A percentile compares a stretch with the other conserved stretches of the same genome.
These are phyloP conservation scores for Saccharomyces hybrid DNA, from an alignment of 1,139 yeast species.

Conservation along the genomic window DNA sequence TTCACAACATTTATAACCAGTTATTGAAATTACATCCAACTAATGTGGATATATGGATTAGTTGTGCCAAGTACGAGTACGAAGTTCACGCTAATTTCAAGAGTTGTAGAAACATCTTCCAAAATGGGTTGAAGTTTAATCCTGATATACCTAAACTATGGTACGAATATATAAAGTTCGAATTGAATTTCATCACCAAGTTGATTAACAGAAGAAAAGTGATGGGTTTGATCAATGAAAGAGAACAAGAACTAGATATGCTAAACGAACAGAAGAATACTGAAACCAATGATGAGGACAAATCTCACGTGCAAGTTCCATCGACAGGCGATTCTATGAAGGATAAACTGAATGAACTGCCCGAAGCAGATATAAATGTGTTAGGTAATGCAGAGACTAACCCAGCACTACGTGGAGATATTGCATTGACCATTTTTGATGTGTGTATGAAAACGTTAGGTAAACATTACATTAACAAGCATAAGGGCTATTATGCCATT, in stretches of 20 bases:
- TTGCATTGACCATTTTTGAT: conserved; percentile 76
- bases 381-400: conserved; percentile 79
- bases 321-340: conserved; percentile 47
- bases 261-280: conserved; percentile 35
- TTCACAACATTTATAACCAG: conserved; percentile 74
- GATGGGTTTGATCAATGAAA: conserved; percentile 66
- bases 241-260: conserved; percentile 47
- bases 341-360: conserved; percentile 61
- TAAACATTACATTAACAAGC: conserved; percentile 26
- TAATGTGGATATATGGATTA: conserved; percentile 83
- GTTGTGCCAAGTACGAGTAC: conserved; percentile 91
- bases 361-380: conserved; percentile 82
- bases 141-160: conserved; percentile 67
- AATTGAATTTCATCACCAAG: conserved; percentile 76
- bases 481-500: conserved; percentile 28
- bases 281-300: conserved; percentile 31
- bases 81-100: conserved; percentile 82
- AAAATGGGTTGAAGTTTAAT: conserved; percentile 77
- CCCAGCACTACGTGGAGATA: conserved; percentile 86
- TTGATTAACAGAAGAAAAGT: conserved; percentile 76
- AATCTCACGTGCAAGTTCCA: conserved; percentile 44
- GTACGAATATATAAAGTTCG: conserved; percentile 82
- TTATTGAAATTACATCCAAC: conserved; percentile 85
- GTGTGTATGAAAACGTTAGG: conserved; percentile 51
- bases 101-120: conserved; percentile 82